Evolutionary conservation across 495 filamentous ascomycete genomes (phyloP).

Genomic region (Aspergillus ostianus): DNA sequence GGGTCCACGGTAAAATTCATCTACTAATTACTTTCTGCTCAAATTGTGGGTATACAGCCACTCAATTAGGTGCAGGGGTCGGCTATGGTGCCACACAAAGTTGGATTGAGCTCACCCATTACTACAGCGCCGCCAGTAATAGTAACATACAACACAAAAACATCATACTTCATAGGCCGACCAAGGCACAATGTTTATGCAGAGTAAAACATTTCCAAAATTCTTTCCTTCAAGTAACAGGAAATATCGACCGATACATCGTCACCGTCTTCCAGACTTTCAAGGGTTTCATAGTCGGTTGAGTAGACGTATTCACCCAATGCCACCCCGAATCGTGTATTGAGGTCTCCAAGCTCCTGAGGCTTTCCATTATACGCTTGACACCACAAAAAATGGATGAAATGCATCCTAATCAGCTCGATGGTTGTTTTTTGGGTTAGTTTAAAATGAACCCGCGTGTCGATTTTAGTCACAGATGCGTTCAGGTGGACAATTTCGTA

Average conservation of each 20-base stretch:
- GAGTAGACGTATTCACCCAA: background rate
- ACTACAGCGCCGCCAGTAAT: background rate
- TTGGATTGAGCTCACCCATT: background rate
- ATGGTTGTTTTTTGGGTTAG: background rate
- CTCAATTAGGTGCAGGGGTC: background rate
- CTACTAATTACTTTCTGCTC: background rate
- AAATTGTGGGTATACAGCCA: background rate
- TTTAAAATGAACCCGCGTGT: background rate
- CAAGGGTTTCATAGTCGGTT: background rate
- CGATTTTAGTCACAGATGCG: background rate
- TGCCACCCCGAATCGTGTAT: background rate
- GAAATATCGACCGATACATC: background rate
- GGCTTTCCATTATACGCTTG: background rate
- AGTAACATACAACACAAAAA: background rate
- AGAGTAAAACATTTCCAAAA: background rate
- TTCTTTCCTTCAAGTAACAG: background rate
- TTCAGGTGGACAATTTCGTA: background rate
- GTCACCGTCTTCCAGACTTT: background rate
- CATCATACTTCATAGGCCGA: background rate
- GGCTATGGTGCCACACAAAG: background rate
- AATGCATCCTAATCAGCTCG: background rate
- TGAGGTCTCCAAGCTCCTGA: background rate
- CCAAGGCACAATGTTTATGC: background rate
- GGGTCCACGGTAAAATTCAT: background rate
- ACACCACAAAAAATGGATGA: background rate